Evolutionary conservation across 345 rosid genomes (phyloP), one percentile per base, ranked within the genome.

Genomic region (Alliaria petiolata): DNA sequence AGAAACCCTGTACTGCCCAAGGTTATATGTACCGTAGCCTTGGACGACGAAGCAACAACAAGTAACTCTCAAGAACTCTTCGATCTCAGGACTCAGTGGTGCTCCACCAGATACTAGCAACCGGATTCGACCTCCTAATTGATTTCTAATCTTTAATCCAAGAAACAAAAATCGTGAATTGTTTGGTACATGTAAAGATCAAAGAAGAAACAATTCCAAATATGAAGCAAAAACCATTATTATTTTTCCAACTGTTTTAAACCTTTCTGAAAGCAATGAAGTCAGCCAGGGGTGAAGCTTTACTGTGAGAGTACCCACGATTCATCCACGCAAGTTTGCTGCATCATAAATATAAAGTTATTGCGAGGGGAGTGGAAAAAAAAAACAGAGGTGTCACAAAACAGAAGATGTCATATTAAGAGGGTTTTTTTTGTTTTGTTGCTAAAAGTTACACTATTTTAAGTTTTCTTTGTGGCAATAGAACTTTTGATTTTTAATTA

Each of bases 191-290:
- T 22, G 25, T 58, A 15, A 13, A 51, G 44, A 36, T 51, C 15
- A 35, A 35, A 17, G 20, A 12, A 31, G 51, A 65, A 26, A 30
- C 51, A 50, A 30, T 12, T 15, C 26, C 11, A 71, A 39, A 50
- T 14, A 35, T 3, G 35, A 42, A 22, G 25, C 25, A 22, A 22
- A 25, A 9, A 1, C 15, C 9, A 4, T 11, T 49, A 0, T 22
- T 22, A 22, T 22, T 22, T 45, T 25, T 13, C n/a, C 8, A 14
- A 44, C 16, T 36, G 16, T 3, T 56, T 46, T 5, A 3, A 54
- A 93, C 98, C 98, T 93, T 95, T 76, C 97, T 85, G 89, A 95
- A 95, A 63, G 97, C 99, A 65, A 95, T 74, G 35, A 95, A 81
- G 80, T 95, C 97, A 25, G 95, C 97, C 59, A 95, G 54, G 13